Percentiles rank a stretch among this genome's conserved stretches.
These are phyloP conservation scores for Plantago lanceolata DNA, from an alignment of 305 asterid species.

Conservation along the genomic window DNA sequence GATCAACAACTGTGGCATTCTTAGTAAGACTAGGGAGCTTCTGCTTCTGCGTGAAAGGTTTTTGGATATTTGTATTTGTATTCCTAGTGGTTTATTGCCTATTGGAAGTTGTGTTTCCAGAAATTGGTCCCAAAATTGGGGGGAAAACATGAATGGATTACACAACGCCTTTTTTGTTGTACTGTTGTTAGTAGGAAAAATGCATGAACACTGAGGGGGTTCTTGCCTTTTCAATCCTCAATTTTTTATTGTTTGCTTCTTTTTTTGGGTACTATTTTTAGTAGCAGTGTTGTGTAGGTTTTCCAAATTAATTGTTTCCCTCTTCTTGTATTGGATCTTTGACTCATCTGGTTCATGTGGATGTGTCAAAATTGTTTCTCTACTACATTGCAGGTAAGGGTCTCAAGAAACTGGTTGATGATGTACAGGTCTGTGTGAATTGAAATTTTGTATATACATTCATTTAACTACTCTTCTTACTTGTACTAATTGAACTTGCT, in stretches of 20 bases:
- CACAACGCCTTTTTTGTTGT: neutral
- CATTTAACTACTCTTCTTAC: conserved; percentile 14
- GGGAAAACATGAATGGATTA: neutral
- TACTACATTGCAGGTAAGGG: conserved; percentile 66
- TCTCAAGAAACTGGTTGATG: conserved; percentile 56
- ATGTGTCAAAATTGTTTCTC: conserved; percentile 26
- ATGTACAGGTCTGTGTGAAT: conserved; percentile 61
- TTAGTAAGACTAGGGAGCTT: neutral
- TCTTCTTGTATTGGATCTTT: conserved; percentile 5
- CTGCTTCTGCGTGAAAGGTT: conserved; percentile 8
- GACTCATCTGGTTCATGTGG: conserved; percentile 21
- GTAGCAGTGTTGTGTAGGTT: neutral
- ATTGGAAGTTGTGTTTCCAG: neutral
- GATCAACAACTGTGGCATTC: neutral
- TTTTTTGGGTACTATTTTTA: neutral
- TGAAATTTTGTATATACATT: conserved; percentile 22
- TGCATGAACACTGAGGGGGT: neutral
- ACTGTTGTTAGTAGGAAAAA: neutral
- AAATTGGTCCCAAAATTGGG: conserved; percentile 15
- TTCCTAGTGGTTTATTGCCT: conserved; percentile 18
- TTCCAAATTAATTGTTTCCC: conserved; percentile 3
- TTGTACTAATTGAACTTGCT: conserved; percentile 28
- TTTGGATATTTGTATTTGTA: neutral
- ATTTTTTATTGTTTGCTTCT: neutral
- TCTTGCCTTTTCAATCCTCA: neutral